phyloP scores from a whole-genome alignment of 2,329 filamentous ascomycete species.

The Penicillium sp. region DNA sequence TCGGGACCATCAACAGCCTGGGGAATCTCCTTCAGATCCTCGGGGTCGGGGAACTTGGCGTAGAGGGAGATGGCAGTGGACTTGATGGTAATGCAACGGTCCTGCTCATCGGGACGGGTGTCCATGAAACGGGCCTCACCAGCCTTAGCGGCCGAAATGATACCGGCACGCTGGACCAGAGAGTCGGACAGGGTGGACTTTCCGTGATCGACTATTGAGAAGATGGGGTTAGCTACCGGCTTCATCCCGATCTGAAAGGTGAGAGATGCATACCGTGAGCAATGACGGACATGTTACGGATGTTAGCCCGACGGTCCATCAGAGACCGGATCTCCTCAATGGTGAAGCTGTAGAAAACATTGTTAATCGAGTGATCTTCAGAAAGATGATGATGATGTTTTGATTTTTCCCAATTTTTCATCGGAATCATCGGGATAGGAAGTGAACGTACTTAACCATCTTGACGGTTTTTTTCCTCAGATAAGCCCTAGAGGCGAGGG shows the following conservation, averaged over 20 bases:
- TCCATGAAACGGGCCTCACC: slow-evolving; percentile 95
- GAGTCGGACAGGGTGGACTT: slow-evolving; percentile 99
- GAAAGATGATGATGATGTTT: not conserved
- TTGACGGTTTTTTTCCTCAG: slow-evolving; percentile 63
- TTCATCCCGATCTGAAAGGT: not conserved
- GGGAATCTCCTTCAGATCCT: slow-evolving; percentile 92
- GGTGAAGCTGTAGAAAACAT: slow-evolving; percentile 69
- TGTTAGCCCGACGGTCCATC: slow-evolving; percentile 55
- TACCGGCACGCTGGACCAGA: slow-evolving; percentile 97
- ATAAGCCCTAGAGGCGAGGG: slow-evolving; percentile 41
- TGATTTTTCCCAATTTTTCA: not conserved
- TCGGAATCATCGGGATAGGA: slow-evolving; percentile 1
- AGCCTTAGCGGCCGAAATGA: slow-evolving; percentile 96
- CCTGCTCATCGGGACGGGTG: slow-evolving; percentile 95
- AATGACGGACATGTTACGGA: slow-evolving; percentile 99
- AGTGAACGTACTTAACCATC: slow-evolving; percentile 93
- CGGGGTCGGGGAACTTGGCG: slow-evolving; percentile 70
- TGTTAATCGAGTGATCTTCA: slow-evolving; percentile 26
- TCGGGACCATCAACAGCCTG: slow-evolving; percentile 83
- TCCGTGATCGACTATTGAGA: slow-evolving; percentile 79
- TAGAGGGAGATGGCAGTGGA: slow-evolving; percentile 99
- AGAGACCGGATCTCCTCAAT: slow-evolving; percentile 65
- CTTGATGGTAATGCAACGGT: slow-evolving; percentile 99
- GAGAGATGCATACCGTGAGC: slow-evolving; percentile 67
- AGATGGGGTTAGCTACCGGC: slow-evolving; percentile 5